These are phyloP conservation scores for Clitopilus hobsonii DNA, from an alignment of 768 basidiomycete species.

Conservation along the genomic window DNA sequence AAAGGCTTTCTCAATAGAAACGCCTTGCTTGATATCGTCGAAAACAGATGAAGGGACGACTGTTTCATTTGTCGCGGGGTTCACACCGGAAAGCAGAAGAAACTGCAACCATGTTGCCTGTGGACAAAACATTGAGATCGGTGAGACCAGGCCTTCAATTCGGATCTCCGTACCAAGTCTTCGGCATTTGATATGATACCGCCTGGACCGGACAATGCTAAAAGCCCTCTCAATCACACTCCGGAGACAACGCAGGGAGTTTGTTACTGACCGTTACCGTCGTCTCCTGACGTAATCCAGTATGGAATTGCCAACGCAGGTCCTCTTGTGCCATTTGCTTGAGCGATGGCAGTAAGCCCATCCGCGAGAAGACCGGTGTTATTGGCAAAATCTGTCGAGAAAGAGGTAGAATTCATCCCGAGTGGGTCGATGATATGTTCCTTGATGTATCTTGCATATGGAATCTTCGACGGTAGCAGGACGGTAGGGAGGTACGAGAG, in stretches of 20 bases:
- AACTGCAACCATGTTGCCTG: constrained; percentile 21
- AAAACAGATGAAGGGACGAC: constrained; percentile 22
- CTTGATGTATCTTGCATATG: constrained; percentile 24
- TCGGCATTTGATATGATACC: constrained; percentile 17
- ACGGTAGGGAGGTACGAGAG: constrained; percentile 23
- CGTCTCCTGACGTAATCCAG: constrained; percentile 17
- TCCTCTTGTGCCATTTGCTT: constrained; percentile 4
- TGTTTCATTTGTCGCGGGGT: constrained; percentile 17
- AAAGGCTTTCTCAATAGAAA: constrained; percentile 10
- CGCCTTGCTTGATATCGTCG: constrained; percentile 15
- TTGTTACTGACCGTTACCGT: constrained; percentile 14
- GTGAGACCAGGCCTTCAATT: neutral
- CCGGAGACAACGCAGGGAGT: neutral
- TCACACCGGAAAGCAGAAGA: constrained; percentile 16
- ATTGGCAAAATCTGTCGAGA: constrained; percentile 21
- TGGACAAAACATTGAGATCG: neutral
- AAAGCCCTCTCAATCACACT: neutral
- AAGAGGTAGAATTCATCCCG: constrained; percentile 23
- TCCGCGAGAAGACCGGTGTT: constrained; percentile 20
- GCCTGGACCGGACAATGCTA: constrained; percentile 15
- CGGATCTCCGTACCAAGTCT: constrained; percentile 12
- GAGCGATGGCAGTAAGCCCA: too few relatives aligned
- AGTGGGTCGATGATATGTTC: constrained; percentile 24
- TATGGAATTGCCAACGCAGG: constrained; percentile 10
- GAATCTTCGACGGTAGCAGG: constrained; percentile 18